phyloP scores from a whole-genome alignment of 768 basidiomycete species.

The Mycena sanguinolenta region DNA sequence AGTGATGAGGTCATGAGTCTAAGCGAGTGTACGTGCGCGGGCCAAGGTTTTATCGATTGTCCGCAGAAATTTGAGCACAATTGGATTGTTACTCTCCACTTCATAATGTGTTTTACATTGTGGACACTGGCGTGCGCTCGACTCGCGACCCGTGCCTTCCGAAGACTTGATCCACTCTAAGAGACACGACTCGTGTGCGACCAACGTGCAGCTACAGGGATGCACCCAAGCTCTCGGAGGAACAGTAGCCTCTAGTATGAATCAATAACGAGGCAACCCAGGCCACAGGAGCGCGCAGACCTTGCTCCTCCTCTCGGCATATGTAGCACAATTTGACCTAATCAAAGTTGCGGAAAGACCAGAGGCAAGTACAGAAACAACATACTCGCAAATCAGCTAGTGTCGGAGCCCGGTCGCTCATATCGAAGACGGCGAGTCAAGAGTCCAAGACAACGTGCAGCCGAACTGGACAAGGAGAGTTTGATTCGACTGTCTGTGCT shows the following conservation, averaged over 20 bases:
- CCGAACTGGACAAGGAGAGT: not conserved
- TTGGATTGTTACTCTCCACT: conserved; percentile 74
- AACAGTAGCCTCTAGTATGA: conserved; percentile 47
- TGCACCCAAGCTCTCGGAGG: conserved; percentile 79
- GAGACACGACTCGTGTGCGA: conserved; percentile 86
- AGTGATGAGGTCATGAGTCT: not conserved
- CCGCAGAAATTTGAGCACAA: conserved; percentile 64
- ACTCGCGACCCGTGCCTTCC: conserved; percentile 67
- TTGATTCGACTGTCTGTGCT: not conserved
- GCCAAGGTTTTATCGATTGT: conserved; percentile 67
- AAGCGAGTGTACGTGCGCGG: conserved; percentile 43
- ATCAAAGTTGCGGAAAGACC: not conserved
- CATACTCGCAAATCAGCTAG: conserved; percentile 34
- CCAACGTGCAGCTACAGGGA: conserved; percentile 83
- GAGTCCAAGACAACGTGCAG: not conserved
- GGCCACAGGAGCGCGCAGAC: not conserved
- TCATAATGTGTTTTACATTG: conserved; percentile 80
- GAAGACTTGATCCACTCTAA: conserved; percentile 84
- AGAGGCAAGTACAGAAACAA: not conserved
- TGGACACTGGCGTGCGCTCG: conserved; percentile 83
- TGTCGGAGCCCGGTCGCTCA: conserved; percentile 35
- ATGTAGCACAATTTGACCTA: conserved; percentile 86
- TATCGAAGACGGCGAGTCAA: not conserved
- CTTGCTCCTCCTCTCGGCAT: conserved; percentile 66
- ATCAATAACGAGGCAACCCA: conserved; percentile 40